These are phyloP conservation scores for Aristolochia fimbriata DNA, from an alignment of 164 flowering plant genomes.

Conservation along the genomic window DNA sequence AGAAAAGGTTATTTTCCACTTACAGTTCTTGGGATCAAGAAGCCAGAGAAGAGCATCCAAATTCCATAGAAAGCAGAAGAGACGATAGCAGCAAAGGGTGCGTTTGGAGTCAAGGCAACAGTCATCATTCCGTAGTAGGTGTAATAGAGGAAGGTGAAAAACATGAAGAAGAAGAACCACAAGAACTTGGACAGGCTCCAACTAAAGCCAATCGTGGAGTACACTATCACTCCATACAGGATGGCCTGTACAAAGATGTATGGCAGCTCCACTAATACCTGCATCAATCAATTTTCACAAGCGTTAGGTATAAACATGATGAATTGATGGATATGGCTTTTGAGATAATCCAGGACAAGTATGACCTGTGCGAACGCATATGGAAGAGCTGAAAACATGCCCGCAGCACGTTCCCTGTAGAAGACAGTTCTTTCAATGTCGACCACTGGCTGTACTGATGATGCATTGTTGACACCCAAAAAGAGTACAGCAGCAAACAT, in stretches of 20 bases:
- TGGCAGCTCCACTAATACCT: conserved; percentile 24
- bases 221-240: conserved; percentile 19
- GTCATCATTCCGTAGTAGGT: conserved; percentile 32
- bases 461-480: conserved; percentile 20
- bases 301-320: conserved; percentile 6
- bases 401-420: conserved; percentile 35
- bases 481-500: conserved; percentile 24
- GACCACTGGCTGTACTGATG: conserved; percentile 34
- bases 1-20: conserved; percentile 2
- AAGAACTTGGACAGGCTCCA: conserved; percentile 17
- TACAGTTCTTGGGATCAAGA: conserved; percentile 20
- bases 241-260: conserved; percentile 16
- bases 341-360: not conserved
- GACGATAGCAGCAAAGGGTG: conserved; percentile 16
- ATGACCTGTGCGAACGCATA: conserved; percentile 30
- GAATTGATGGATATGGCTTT: conserved; percentile 4
- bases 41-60: conserved; percentile 28
- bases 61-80: conserved; percentile 21
- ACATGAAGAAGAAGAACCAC: conserved; percentile 28
- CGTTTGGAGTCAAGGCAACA: conserved; percentile 21
- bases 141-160: conserved; percentile 26
- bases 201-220: conserved; percentile 17
- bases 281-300: conserved; percentile 7
- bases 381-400: conserved; percentile 34
- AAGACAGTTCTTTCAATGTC: conserved; percentile 27